Percentiles rank a stretch among this genome's conserved stretches.
phyloP scores from a whole-genome alignment of 1,284 basidiomycete genomes.

The Microbotryum saponariae region DNA sequence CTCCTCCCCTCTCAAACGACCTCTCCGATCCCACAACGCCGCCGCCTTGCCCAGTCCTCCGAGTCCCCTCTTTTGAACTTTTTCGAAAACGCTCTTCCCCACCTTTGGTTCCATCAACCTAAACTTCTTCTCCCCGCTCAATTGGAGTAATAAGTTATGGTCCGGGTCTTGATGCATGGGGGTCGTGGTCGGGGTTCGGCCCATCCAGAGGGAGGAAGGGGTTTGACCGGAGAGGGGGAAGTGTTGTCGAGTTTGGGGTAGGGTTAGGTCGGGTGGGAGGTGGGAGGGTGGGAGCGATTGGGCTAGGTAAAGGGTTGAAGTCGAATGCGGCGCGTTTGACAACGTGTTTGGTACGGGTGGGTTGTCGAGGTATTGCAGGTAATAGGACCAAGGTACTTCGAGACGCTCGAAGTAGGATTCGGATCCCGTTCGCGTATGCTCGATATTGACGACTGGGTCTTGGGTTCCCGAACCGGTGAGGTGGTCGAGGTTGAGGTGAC shows the following conservation, averaged over 20 bases:
- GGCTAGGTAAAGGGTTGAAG: conserved; percentile 3
- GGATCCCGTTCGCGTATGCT: not conserved
- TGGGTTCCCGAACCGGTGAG: not conserved
- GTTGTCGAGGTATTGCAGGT: not conserved
- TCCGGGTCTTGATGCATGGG: not conserved
- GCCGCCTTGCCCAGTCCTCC: not conserved
- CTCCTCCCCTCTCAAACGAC: conserved; percentile 1
- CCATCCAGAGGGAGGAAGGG: not conserved
- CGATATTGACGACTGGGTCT: not conserved
- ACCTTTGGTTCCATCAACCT: not conserved
- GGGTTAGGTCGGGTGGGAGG: not conserved
- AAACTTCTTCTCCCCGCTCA: not conserved
- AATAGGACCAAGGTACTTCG: not conserved
- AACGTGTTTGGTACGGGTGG: not conserved
- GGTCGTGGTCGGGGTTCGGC: not conserved
- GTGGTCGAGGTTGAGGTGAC: not conserved
- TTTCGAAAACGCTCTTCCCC: not conserved
- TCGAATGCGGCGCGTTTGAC: too few species aligned
- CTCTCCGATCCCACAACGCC: too few species aligned
- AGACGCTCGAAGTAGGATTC: not conserved
- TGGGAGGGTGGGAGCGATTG: not conserved
- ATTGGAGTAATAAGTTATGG: conserved; percentile 2
- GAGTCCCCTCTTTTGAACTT: not conserved
- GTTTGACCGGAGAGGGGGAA: not conserved
- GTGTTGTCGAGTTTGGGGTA: not conserved